Base-by-base conservation (phyloP, 2,329 filamentous ascomycete species). In the Phaeophleospora eucalypticola region DNA sequence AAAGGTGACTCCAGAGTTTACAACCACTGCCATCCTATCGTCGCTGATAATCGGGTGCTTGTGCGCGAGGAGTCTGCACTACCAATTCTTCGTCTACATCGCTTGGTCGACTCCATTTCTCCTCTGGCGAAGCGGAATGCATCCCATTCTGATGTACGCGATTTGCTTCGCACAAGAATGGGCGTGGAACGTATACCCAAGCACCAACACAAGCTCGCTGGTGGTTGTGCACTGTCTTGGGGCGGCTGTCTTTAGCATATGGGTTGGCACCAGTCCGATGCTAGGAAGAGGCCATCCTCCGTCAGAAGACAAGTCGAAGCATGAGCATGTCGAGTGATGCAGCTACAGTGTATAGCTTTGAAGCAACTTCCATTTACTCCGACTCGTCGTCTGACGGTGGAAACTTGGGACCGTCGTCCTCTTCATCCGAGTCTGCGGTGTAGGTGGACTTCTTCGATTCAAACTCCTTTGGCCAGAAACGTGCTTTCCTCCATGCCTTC, bases 131-230 rank as follows among this genome's bases (percentile, higher is more conserved):
- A 81, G 83, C 45, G 83, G 84, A 1, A 71, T 83, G 50, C 82
- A 85, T 59, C 84, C 86, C 0, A 63, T 84, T 9, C 60, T 85
- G 24, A 79, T 89, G 57, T 84, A 84, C 60, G 70, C 69, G 3
- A 68, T 90, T 8, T 95, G 87, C 86, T 78, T 75, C 2, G 75
- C 80, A 49, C 90, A 96, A 68, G 90, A 96, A 67, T 90, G 86
- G 83, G 88, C 87, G 10, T 96, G 90, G 90, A 95, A 96, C 59
- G 82, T 90, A 8, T 96, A 86, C 64, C 90, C 90, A n/a, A 95
- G 89, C 64, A 86, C 83, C 27, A 68, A 75, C 45, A 54, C 64
- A 29, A 87, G 83, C 65, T 87, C 84, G 4, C 67, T 70, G 52
- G 71, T 77, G 4, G 90, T 89, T 7, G 86, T 98, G 12, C 76